These are phyloP conservation scores for Dothideomycetes sp. DNA, from an alignment of 2,329 filamentous ascomycete species.

Conservation along the genomic window DNA sequence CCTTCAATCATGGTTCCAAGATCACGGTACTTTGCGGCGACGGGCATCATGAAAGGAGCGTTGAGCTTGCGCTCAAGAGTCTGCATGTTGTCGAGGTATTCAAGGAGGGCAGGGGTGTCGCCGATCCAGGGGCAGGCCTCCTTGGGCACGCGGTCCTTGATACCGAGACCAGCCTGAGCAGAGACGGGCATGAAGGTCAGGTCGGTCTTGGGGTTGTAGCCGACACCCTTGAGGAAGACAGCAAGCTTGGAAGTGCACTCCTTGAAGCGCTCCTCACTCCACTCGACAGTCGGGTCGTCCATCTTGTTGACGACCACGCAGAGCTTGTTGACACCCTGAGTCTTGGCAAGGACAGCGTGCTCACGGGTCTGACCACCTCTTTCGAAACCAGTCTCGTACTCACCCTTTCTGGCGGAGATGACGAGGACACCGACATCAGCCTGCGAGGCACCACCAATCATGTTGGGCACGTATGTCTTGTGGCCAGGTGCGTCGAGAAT, in stretches of 20 bases:
- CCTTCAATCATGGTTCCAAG: conserved; percentile 97
- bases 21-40: conserved; percentile 92
- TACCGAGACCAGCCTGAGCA: conserved; percentile 72
- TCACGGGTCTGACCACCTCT: conserved; percentile 93
- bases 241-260: conserved; percentile 86
- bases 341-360: conserved; percentile 96
- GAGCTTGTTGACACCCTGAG: conserved; percentile 94
- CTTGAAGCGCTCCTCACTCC: conserved; percentile 85
- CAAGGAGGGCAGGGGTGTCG: conserved; percentile 78
- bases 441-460: conserved; percentile 72
- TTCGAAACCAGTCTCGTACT: conserved; percentile 98
- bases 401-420: conserved; percentile 91
- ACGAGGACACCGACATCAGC: conserved; percentile 91
- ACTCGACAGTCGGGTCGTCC: conserved; percentile 93
- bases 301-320: conserved; percentile 97
- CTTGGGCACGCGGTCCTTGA: conserved; percentile 78
- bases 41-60: conserved; percentile 98
- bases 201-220: conserved; percentile 88
- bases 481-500: conserved; percentile 95
- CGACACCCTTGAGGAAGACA: conserved; percentile 80
- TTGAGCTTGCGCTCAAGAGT: conserved; percentile 91
- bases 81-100: conserved; percentile 91
- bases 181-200: conserved; percentile 94
- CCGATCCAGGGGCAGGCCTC: conserved; percentile 66
- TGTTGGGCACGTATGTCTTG: conserved; percentile 95